Base-by-base conservation (phyloP, 2,329 filamentous ascomycete genomes). In the Talaromyces piceae region DNA sequence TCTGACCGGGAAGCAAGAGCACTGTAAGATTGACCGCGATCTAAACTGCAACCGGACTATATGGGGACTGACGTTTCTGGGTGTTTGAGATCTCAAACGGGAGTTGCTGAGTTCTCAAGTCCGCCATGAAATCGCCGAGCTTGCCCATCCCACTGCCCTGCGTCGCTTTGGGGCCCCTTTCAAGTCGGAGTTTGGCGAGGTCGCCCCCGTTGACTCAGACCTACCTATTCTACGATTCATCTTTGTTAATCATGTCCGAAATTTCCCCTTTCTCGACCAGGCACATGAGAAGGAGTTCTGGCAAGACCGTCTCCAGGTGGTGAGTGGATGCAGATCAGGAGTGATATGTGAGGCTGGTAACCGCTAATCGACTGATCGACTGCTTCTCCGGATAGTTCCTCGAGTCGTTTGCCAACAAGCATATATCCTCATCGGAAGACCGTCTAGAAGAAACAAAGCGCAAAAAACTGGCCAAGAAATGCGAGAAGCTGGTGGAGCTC, bases 211-310 rank as follows among this genome's bases (percentile, higher is more conserved):
- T 54, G 90, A 98, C 65, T 96, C 91, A 2, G 91, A 97, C 61
- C 78, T 98, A 25, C 93, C 93, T 16, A 86, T 98, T 56, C 77
- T 98, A 55, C 83, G 93, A 58, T 97, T 93, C 73, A 95, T 98
- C 64, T 98, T 98, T 66, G 93, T 97, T 50, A 87, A 97, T 66
- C 91, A 97, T 83, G 83, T 98, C 54, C 89, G 93, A 63, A 94
- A 97, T 63, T 98, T 98, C 63, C 93, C 93, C 1, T 98, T 98
- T 65, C 80, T 98, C 57, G 90, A 98, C 71, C 89, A 95, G 76
- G 93, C 93, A 20, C 86, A 83, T 64, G 93, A 98, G 78, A 95
- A 97, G 79, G 93, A 98, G 72, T 98, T 98, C 64, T 98, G 93
- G 93, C 93, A 98, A 73, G 90, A 97, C 67, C 97, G 95, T 69